Evolutionary conservation across 1,284 basidiomycete genomes (phyloP).

Genomic region (Trametes hirsuta): DNA sequence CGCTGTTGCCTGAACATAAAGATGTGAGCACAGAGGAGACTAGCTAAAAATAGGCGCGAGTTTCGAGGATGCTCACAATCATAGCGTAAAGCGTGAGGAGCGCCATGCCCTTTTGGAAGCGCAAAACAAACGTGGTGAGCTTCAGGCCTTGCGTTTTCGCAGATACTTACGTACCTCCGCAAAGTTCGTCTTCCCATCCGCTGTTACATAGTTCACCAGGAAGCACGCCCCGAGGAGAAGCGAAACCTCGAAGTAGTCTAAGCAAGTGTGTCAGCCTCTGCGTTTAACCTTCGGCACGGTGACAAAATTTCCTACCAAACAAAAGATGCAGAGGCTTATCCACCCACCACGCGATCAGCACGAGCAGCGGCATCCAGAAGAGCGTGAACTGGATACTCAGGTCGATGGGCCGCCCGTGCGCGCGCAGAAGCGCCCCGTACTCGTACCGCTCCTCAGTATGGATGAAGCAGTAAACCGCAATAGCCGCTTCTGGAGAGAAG

Average conservation of each 20-base stretch:
- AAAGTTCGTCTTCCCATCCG: slow-evolving; percentile 73
- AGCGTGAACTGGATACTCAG: slow-evolving; percentile 45
- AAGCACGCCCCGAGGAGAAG: slow-evolving; percentile 63
- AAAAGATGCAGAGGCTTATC: slow-evolving; percentile 39
- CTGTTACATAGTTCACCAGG: slow-evolving; percentile 73
- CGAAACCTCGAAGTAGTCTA: slow-evolving; percentile 61
- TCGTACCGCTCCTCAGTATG: not conserved
- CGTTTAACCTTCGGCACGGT: too few species aligned
- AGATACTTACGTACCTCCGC: slow-evolving; percentile 35
- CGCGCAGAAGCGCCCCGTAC: slow-evolving; percentile 25
- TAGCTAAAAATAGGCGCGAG: not conserved
- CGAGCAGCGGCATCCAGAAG: slow-evolving; percentile 44
- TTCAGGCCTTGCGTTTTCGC: not conserved
- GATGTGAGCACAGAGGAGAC: not conserved
- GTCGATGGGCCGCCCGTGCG: slow-evolving; percentile 42
- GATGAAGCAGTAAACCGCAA: slow-evolving; percentile 55
- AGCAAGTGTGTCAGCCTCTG: too few species aligned
- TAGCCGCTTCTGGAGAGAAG: slow-evolving; percentile 65
- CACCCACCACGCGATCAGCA: slow-evolving; percentile 42
- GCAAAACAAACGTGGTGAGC: not conserved
- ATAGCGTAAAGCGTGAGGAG: slow-evolving; percentile 64
- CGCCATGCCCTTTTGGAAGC: slow-evolving; percentile 47
- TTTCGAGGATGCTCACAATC: slow-evolving; percentile 42
- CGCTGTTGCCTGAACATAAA: slow-evolving; percentile 42
- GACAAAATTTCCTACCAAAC: slow-evolving; percentile 39